These are phyloP conservation scores for Lithospermum erythrorhizon DNA, from an alignment of 257 asterid genomes.

Conservation along the genomic window DNA sequence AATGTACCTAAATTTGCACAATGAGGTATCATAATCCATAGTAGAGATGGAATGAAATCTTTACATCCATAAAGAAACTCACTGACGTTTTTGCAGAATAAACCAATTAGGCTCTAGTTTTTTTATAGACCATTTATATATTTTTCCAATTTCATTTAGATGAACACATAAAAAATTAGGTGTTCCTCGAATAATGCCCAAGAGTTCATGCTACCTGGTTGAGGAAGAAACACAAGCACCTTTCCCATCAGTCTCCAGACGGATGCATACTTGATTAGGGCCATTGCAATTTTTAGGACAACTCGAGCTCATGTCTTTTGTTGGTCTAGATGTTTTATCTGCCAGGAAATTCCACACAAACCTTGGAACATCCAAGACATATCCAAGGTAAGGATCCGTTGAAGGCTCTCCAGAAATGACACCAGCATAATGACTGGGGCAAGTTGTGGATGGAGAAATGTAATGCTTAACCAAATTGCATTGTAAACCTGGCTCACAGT, in stretches of 20 bases:
- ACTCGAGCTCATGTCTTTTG: constrained; percentile 38
- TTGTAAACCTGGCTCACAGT: constrained; percentile 74
- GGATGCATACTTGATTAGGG: constrained; percentile 58
- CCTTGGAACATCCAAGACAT: constrained; percentile 77
- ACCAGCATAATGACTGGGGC: constrained; percentile 86
- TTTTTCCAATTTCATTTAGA: not conserved
- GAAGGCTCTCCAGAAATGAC: constrained; percentile 77
- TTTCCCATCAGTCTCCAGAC: constrained; percentile 54
- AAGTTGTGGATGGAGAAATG: constrained; percentile 58
- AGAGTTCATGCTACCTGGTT: constrained; percentile 47
- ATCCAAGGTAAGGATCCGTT: constrained; percentile 39
- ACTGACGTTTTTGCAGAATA: no score
- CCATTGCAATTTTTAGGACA: constrained; percentile 61
- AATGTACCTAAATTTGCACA: constrained; percentile 43
- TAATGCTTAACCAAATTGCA: constrained; percentile 71
- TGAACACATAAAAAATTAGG: no score
- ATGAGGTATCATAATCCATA: no score
- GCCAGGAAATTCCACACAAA: constrained; percentile 88
- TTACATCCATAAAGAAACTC: no score
- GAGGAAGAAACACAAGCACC: constrained; percentile 78
- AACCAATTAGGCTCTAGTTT: not conserved
- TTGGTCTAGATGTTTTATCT: constrained; percentile 55
- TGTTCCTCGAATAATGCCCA: not conserved
- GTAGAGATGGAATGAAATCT: no score
- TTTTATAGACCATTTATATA: not conserved